Percentiles rank a stretch among this genome's conserved stretches.
Conservation (phyloP, 1,284 basidiomycete genomes). For the Fomes fomentarius region DNA sequence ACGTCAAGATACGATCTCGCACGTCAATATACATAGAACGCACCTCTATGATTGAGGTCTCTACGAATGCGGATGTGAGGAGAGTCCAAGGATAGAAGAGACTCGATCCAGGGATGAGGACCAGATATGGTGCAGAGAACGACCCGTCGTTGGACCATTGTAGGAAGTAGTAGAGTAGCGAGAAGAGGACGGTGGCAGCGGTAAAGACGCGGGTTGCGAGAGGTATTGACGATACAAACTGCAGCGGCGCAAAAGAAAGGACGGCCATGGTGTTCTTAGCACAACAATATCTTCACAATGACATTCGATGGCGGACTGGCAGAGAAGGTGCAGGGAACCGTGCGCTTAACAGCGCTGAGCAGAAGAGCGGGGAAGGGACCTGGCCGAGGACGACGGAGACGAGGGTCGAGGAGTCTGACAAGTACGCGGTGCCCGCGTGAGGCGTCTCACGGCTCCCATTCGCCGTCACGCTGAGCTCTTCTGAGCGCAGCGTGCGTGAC, state of each 20-base stretch:
- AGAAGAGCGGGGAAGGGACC: not conserved
- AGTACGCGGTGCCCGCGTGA: not conserved
- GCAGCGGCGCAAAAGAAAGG: slow-evolving; percentile 65
- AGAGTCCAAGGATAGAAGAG: slow-evolving; percentile 94
- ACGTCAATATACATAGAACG: not conserved
- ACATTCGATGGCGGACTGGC: slow-evolving; percentile 7
- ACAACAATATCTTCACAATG: slow-evolving; percentile 3
- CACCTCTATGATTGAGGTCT: slow-evolving; percentile 87
- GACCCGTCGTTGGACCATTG: slow-evolving; percentile 53
- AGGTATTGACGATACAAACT: slow-evolving; percentile 71
- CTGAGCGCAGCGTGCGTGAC: slow-evolving; percentile 24
- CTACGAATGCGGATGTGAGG: slow-evolving; percentile 85
- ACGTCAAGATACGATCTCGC: slow-evolving; percentile 12
- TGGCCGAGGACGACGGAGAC: not conserved
- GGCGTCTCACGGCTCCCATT: no score
- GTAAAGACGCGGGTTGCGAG: slow-evolving; percentile 81
- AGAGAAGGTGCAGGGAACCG: not conserved
- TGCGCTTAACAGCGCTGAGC: not conserved
- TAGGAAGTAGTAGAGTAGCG: slow-evolving; percentile 69
- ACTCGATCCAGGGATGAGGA: slow-evolving; percentile 83
- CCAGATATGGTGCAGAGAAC: slow-evolving; percentile 72
- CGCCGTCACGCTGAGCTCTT: slow-evolving; percentile 26
- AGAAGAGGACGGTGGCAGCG: slow-evolving; percentile 64
- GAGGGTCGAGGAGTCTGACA: not conserved
- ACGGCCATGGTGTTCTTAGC: slow-evolving; percentile 58